Evolutionary conservation across 805 yeast genomes (phyloP), one percentile per base, ranked within the genome.

Genomic region (Myxozyma neglecta): DNA sequence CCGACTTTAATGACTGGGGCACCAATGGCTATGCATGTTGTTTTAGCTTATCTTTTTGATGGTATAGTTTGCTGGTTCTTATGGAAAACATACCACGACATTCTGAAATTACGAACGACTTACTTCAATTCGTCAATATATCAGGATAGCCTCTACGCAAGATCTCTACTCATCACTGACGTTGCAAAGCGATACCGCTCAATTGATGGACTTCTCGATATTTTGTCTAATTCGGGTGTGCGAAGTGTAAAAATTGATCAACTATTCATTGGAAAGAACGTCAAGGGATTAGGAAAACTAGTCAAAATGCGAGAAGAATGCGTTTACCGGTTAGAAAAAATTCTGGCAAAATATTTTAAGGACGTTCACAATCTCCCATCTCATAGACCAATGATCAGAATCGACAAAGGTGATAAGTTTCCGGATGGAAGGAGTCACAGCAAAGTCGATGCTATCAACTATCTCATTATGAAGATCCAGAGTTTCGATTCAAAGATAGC

Each of bases 1-100:
- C 79, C 79, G 1, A 66, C 74, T 0, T 64, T 73, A 40, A 61
- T 76, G 7, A 44, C 68, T 1, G 74, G 74, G 5, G 56, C 39
- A 8, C 72, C 76, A 29, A 61, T 76, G 66, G 60, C 70, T 1
- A 71, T 76, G 14, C 79, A 76, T 52, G 71, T 74, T 2, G 73
- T 69, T 18, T 63, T 74, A 20, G 74, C 74, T 11, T 76, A 74
- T 70, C 63, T 68, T 34, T 54, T 71, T 42, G 70, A 71, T 49
- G 49, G 48, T 45, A 60, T 71, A 1, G 73, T 75, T 8, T 55
- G 73, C 39, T 49, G 57, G 29, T 65, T 73, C 42, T 59, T 75
- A 37, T 71, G 72, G 71, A 49, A 58, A 20, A 71, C 70, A 53
- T 73, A 68, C 55, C 20, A 57, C 10, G 60, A 68, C 24, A 69